Evolutionary conservation across 768 basidiomycete genomes (phyloP).

Genomic region (Trametes cinnabarina): DNA sequence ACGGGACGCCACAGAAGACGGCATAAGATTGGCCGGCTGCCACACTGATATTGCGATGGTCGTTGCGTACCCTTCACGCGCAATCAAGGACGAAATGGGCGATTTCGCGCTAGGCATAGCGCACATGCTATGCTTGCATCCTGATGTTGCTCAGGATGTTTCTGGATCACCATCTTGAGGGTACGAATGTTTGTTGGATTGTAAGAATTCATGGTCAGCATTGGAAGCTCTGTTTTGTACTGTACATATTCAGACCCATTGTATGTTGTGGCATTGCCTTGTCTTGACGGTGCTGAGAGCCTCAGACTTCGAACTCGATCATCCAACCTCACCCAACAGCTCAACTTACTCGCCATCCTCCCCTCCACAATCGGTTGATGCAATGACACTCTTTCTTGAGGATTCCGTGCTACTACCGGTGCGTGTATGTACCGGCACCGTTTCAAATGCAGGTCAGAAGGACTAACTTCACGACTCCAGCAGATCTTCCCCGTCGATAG

Average conservation of each 20-base stretch:
- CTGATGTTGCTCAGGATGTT: background rate
- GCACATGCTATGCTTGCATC: background rate
- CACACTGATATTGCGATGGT: constrained; percentile 6
- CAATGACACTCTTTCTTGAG: too few species aligned
- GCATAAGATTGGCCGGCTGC: background rate
- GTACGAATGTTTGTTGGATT: background rate
- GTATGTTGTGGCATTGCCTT: background rate
- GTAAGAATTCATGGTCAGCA: background rate
- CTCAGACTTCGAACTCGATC: too few species aligned
- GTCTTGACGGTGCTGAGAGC: too few species aligned
- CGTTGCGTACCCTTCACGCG: constrained; percentile 4
- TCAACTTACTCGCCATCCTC: too few species aligned
- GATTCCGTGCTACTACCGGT: too few species aligned
- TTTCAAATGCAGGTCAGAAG: too few species aligned
- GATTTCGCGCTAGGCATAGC: constrained; percentile 9
- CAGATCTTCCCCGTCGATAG: background rate
- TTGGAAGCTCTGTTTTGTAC: background rate
- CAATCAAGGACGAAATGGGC: background rate
- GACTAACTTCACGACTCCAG: background rate
- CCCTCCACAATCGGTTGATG: too few species aligned
- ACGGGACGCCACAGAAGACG: background rate
- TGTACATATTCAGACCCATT: background rate
- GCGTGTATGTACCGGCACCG: too few species aligned
- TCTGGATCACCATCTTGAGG: background rate
- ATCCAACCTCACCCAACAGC: too few species aligned